phyloP scores from a whole-genome alignment of 2,329 filamentous ascomycete species.

The Eurotiales sp. region DNA sequence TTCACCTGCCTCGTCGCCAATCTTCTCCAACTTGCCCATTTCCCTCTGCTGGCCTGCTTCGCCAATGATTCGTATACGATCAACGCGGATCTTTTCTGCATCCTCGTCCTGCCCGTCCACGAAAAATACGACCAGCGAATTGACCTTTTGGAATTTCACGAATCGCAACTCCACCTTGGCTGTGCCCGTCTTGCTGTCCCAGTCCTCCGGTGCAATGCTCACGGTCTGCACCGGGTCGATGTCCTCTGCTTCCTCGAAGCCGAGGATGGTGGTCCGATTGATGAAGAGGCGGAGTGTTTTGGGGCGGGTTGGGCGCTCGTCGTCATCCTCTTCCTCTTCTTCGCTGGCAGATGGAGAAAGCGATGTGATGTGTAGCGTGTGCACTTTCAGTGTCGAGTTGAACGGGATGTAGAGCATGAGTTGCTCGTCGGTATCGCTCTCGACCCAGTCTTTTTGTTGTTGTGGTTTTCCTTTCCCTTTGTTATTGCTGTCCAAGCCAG shows the following conservation, averaged over 20 bases:
- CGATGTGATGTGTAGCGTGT: conserved; percentile 83
- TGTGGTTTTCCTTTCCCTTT: conserved; percentile 46
- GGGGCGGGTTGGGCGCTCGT: conserved; percentile 75
- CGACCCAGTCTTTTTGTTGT: conserved; percentile 73
- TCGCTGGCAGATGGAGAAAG: conserved; percentile 57
- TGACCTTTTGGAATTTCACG: conserved; percentile 96
- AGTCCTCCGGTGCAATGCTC: conserved; percentile 70
- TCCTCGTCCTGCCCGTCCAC: conserved; percentile 80
- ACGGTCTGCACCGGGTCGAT: conserved; percentile 76
- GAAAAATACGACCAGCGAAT: conserved; percentile 81
- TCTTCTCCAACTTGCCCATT: conserved; percentile 93
- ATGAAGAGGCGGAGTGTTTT: conserved; percentile 79
- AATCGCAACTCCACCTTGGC: conserved; percentile 73
- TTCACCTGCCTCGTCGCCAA: conserved; percentile 70
- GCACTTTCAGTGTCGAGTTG: conserved; percentile 80
- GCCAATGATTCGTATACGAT: conserved; percentile 64
- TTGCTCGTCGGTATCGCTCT: conserved; percentile 97
- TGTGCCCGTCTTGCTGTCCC: conserved; percentile 70
- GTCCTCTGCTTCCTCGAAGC: conserved; percentile 92
- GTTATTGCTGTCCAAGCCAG: conserved; percentile 44
- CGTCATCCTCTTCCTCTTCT: conserved; percentile 60
- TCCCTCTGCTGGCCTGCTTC: conserved; percentile 88
- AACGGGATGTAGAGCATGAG: conserved; percentile 91
- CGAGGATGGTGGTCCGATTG: conserved; percentile 84
- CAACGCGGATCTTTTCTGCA: conserved; percentile 76